Evolutionary conservation across 2,329 filamentous ascomycete genomes (phyloP), one percentile per base, ranked within the genome.

Genomic region (Colletotrichum gloeosporioides): DNA sequence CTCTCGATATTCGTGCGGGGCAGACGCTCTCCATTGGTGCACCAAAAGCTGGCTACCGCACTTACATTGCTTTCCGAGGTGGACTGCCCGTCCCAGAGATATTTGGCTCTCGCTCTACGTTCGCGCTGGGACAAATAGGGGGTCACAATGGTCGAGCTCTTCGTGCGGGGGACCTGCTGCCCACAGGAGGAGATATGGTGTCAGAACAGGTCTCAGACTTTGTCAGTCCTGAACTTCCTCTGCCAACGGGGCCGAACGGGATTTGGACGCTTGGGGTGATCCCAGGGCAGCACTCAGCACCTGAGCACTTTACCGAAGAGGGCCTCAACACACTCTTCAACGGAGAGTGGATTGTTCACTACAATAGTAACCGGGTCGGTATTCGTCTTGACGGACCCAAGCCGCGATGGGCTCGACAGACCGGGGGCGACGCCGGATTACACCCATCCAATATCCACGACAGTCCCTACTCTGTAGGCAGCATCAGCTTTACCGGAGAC

Each of bases 391-490:
- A 80, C 0, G 86, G 86, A 0, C 84, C 85, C 1, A 79, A 79
- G 22, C 84, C 83, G 1, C 75, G 84, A 59, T 88, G 86, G 86
- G 82, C 84, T 4, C 81, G 85, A 15, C 67, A 77, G 7, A 82
- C 82, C 3, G 86, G 86, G 4, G 85, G 84, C 2, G 82, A 83
- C 39, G 86, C 82, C 4, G 85, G 85, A 0, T 78, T 85, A 8
- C 86, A 87, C 64, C 86, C 86, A 0, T 86, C 84, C n/a, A 88
- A 88, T 32, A 83, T 87, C 25, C 82, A 85, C 32, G 85, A 86
- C 29, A 83, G 82, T 32, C 83, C 83, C 1, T 87, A 86, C 73
- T 84, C 86, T 1, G 80, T 85, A 7, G 86, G 86, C 3, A 84
- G 85, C 34, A 80, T 87, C 6, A 88, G 84, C 78, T 88, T 86